Evolutionary conservation across 257 asterid genomes (phyloP).

Genomic region (Scutellaria minor): DNA sequence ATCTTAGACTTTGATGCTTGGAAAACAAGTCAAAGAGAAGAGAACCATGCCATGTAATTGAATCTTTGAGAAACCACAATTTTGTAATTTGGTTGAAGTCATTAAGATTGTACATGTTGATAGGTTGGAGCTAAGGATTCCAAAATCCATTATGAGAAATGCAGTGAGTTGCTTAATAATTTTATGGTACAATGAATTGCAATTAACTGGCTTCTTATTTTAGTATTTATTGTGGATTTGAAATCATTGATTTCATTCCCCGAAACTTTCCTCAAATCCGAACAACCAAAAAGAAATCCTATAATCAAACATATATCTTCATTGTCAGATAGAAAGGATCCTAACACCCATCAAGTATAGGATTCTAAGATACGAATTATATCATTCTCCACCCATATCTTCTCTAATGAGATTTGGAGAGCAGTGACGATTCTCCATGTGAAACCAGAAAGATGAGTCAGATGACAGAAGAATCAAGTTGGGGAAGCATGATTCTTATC

Average conservation of each 20-base stretch:
- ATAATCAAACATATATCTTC: conserved; percentile 12
- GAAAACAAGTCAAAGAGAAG: neutral
- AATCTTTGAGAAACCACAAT: conserved; percentile 21
- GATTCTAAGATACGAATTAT: conserved; percentile 12
- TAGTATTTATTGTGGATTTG: neutral
- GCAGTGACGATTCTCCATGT: neutral
- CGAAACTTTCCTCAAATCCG: neutral
- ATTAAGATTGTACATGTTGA: conserved; percentile 6
- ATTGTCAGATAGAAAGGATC: conserved; percentile 1
- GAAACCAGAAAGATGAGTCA: neutral
- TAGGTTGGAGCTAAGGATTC: neutral
- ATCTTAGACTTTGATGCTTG: neutral
- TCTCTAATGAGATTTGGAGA: conserved; percentile 9
- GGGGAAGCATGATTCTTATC: conserved; percentile 23
- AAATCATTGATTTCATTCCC: neutral
- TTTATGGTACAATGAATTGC: neutral
- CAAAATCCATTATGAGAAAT: conserved; percentile 1
- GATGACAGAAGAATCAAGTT: conserved; percentile 14
- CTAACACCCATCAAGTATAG: conserved; percentile 22
- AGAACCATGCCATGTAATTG: conserved; percentile 5
- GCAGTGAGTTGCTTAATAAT: neutral
- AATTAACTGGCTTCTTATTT: conserved; percentile 10
- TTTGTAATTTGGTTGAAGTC: conserved; percentile 22
- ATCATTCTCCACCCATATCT: neutral
- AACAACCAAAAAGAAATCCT: neutral